A percentile compares a stretch with the other conserved stretches of the same genome.
Conservation (phyloP, 1,139 yeast species). For the Hemisphaericaspora xylofermentans region DNA sequence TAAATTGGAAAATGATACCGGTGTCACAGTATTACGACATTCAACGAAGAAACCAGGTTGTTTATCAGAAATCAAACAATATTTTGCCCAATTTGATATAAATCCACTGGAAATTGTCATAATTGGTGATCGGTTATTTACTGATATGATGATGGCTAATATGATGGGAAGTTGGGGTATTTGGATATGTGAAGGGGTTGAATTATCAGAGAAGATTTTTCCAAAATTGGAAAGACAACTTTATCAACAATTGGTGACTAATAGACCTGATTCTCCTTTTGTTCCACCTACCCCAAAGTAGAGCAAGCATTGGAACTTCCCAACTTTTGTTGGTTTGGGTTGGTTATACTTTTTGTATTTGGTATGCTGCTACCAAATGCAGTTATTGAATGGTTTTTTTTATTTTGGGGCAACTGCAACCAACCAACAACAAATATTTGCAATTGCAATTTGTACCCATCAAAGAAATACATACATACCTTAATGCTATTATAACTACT, state of each 20-base stretch:
- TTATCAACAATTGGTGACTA: constrained; percentile 30
- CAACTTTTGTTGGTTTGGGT: constrained; percentile 1
- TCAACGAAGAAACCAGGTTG: constrained; percentile 90
- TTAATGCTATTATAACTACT: not conserved
- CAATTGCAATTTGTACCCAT: not conserved
- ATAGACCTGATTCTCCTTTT: constrained; percentile 22
- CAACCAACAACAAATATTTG: not conserved
- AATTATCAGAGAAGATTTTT: constrained; percentile 47
- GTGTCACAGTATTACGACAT: constrained; percentile 78
- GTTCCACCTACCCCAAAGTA: constrained; percentile 23
- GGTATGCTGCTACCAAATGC: constrained; percentile 1
- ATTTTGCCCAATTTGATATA: constrained; percentile 51
- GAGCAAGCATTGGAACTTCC: not conserved
- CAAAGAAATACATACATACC: not conserved
- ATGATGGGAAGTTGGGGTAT: constrained; percentile 85
- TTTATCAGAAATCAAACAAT: constrained; percentile 60
- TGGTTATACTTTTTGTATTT: not conserved
- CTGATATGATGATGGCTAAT: constrained; percentile 93
- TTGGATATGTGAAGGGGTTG: constrained; percentile 82
- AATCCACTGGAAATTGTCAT: constrained; percentile 71
- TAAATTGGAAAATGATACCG: constrained; percentile 63
- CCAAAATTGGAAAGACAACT: constrained; percentile 54
- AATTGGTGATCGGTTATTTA: constrained; percentile 86
- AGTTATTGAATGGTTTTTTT: not conserved
- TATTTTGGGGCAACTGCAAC: not conserved